Base-by-base conservation (phyloP, 176 grass and related monocot species). In the Lolium perenne region DNA sequence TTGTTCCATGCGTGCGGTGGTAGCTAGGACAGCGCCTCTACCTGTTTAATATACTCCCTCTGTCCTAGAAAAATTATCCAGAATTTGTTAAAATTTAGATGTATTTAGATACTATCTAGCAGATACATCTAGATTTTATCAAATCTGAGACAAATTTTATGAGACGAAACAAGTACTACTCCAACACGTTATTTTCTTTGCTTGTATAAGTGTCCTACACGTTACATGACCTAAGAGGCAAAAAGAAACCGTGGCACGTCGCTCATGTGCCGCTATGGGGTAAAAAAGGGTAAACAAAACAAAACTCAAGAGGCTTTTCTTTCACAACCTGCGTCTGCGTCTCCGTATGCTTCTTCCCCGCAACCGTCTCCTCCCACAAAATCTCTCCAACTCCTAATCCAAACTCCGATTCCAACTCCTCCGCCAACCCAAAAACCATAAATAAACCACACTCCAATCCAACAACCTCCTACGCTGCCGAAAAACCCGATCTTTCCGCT, bases 291-390 rank as follows among this genome's bases (percentile, higher is more conserved):
- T 10, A 69, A 7, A 40, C 4, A 67, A 26, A 29, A 64, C 3
- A 2, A 63, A 70, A 40, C n/a, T n/a, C n/a, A n/a, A n/a, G n/a
- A 40, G 1, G 41, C 6, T 43, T 10, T 68, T 70, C 16, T 10
- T 68, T 70, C 16, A 75, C 23, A 47, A 32, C 23, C 49, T 29
- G 14, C 23, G 29, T 29, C 29, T 29, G 29, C 29, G 47, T 35
- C 26, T 76, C 49, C 49, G 74, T 55, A 55, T 49, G 11, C n/a
- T 76, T 76, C 73, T 75, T 76, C 48, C 73, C 46, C 48, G 73
- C 48, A 76, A 76, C 48, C 49, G 55, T 76, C 74, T 55, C 4
- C 25, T 38, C 74, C 50, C 48, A 8, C 15, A 76, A 20, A 56
- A 76, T 55, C 48, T 20, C 25, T 26, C 48, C 73, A 23, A 75